Evolutionary conservation across 139 green algal species (phyloP).

Genomic region (Chlamydomonas sp.): DNA sequence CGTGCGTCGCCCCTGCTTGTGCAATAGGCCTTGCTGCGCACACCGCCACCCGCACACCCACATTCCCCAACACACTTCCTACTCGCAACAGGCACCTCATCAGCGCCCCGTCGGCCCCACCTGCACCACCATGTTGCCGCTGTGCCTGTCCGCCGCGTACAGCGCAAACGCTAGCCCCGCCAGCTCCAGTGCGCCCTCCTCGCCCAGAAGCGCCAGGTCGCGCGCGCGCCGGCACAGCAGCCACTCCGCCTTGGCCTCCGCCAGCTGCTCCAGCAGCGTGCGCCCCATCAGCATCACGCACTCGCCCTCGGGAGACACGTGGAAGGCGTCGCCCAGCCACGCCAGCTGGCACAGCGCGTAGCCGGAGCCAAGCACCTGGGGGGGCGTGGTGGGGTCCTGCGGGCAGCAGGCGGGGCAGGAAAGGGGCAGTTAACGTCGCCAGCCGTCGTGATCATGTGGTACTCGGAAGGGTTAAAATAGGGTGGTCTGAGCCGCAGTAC

Average conservation of each 20-base stretch:
- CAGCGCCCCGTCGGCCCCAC: background rate
- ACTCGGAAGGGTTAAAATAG: no score
- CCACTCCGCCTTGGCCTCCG: conserved; percentile 43
- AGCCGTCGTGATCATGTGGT: no score
- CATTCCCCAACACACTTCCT: no score
- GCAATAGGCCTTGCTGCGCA: no score
- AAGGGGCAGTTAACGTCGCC: no score
- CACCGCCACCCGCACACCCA: background rate
- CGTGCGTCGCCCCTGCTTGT: no score
- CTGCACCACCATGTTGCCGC: conserved; percentile 34
- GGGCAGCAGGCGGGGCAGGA: background rate
- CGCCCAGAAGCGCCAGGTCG: conserved; percentile 43
- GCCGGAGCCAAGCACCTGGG: conserved; percentile 22
- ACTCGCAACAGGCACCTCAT: background rate
- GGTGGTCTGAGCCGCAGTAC: no score
- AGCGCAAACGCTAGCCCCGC: conserved; percentile 24
- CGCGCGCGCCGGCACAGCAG: conserved; percentile 39
- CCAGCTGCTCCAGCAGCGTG: conserved; percentile 46
- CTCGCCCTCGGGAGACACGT: conserved; percentile 28
- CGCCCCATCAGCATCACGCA: conserved; percentile 18
- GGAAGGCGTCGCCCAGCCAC: conserved; percentile 51
- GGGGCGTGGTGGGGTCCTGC: conserved; percentile 29
- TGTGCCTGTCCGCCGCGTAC: conserved; percentile 33
- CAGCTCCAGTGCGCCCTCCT: conserved; percentile 36
- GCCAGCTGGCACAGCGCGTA: conserved; percentile 42